phyloP scores from a whole-genome alignment of 805 yeast species.

The Sungouiella thailandica region DNA sequence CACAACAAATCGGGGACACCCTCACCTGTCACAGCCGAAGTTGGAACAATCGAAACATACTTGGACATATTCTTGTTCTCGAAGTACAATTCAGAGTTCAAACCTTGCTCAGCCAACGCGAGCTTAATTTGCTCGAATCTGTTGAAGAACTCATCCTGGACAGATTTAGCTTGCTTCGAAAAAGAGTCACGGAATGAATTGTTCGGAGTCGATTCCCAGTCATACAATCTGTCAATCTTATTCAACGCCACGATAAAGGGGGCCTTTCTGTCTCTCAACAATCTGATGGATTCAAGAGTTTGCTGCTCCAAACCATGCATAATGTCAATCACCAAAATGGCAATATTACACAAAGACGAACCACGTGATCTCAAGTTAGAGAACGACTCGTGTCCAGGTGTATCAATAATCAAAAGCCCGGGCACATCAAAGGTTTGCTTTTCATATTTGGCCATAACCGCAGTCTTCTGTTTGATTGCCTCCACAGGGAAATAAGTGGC shows the following conservation, averaged over 20 bases:
- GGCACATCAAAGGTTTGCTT: conserved; percentile 90
- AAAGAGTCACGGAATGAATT: conserved; percentile 95
- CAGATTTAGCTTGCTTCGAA: conserved; percentile 74
- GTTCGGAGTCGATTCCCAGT: conserved; percentile 88
- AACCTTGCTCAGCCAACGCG: conserved; percentile 95
- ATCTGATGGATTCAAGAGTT: conserved; percentile 87
- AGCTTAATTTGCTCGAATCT: conserved; percentile 81
- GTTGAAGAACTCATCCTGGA: conserved; percentile 87
- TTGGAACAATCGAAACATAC: conserved; percentile 94
- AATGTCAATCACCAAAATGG: conserved; percentile 95
- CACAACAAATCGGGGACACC: conserved; percentile 99
- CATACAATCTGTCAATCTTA: conserved; percentile 95
- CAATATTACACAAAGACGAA: conserved; percentile 97
- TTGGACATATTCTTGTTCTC: conserved; percentile 91
- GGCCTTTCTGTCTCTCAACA: conserved; percentile 94
- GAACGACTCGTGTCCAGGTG: conserved; percentile 99
- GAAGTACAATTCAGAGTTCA: conserved; percentile 94
- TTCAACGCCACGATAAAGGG: conserved; percentile 96
- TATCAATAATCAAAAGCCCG: conserved; percentile 92
- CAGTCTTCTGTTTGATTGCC: conserved; percentile 86
- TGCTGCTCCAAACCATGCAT: conserved; percentile 99
- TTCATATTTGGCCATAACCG: conserved; percentile 82
- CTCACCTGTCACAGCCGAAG: conserved; percentile 98
- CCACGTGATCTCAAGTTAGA: conserved; percentile 97
- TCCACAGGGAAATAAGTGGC: conserved; percentile 99